A percentile compares a stretch with the other conserved stretches of the same genome.
phyloP scores from a whole-genome alignment of 1,139 yeast genomes.

The Kurtzmaniella natalensis region DNA sequence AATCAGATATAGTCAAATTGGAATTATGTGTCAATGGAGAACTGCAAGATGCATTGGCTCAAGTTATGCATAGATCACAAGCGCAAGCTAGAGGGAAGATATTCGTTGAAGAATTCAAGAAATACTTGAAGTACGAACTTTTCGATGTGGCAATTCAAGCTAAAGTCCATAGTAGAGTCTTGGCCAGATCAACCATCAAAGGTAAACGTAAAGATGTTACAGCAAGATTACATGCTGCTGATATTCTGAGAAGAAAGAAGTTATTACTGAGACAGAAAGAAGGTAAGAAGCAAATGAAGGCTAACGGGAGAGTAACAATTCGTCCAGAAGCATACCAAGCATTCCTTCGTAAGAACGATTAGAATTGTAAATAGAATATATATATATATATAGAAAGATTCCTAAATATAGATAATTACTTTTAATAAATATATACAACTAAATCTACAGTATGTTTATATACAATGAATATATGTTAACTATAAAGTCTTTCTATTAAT shows the following conservation, averaged over 20 bases:
- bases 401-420: too few relatives aligned
- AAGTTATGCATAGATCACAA: constrained; percentile 80
- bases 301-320: constrained; percentile 72
- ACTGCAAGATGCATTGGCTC: constrained; percentile 89
- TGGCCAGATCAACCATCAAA: constrained; percentile 90
- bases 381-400: too few relatives aligned
- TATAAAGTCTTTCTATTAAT: too few relatives aligned
- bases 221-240: constrained; percentile 90
- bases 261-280: constrained; percentile 85
- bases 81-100: constrained; percentile 70
- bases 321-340: constrained; percentile 85
- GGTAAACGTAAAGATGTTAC: constrained; percentile 92
- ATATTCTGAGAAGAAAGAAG: constrained; percentile 84
- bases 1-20: constrained; percentile 78
- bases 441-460: too few relatives aligned
- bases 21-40: constrained; percentile 87
- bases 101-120: constrained; percentile 79
- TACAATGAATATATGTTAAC: too few relatives aligned
- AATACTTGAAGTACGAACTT: constrained; percentile 72
- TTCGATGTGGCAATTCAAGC: constrained; percentile 95
- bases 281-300: constrained; percentile 83
- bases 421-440: too few relatives aligned
- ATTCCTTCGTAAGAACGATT: constrained; percentile 40
- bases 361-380: constrained; percentile 4
- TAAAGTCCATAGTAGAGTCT: constrained; percentile 70